These are phyloP conservation scores for Penicillium atrosanguineum DNA, from an alignment of 495 filamentous ascomycete genomes.

Conservation along the genomic window DNA sequence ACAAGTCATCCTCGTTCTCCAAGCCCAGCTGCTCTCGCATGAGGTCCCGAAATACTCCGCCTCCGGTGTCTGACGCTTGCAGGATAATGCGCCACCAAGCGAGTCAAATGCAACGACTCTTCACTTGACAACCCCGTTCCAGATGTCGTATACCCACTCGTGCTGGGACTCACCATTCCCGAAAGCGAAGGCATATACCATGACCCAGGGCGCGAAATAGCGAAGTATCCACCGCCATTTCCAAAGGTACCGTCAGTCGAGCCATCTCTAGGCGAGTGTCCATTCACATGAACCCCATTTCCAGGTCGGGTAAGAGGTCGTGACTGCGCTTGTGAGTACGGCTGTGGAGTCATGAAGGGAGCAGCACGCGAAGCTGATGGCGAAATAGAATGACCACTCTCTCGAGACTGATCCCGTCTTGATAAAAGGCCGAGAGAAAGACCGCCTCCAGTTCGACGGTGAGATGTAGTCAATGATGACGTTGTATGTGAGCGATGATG, in stretches of 20 bases:
- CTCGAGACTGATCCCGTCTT: conserved; percentile 13
- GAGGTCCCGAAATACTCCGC: conserved; percentile 29
- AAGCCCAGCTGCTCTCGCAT: conserved; percentile 12
- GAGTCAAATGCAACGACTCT: conserved; percentile 17
- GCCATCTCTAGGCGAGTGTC: not conserved
- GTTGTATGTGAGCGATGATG: conserved; percentile 41
- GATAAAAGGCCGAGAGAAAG: conserved; percentile 21
- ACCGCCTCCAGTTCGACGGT: conserved; percentile 7
- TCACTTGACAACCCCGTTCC: conserved; percentile 22
- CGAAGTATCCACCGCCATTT: conserved; percentile 29
- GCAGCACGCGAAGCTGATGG: conserved; percentile 13
- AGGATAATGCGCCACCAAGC: conserved; percentile 30
- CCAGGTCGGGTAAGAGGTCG: conserved; percentile 5
- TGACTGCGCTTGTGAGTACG: conserved; percentile 12
- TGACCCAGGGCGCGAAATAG: conserved; percentile 15
- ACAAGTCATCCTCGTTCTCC: conserved; percentile 4
- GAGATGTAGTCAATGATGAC: conserved; percentile 22
- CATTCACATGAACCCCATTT: not conserved
- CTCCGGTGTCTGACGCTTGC: conserved; percentile 29
- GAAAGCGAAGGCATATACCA: conserved; percentile 8
- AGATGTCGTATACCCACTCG: conserved; percentile 26
- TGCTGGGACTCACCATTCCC: conserved; percentile 14
- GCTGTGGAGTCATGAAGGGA: conserved; percentile 26
- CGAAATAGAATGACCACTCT: conserved; percentile 3
- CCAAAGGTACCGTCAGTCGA: conserved; percentile 3